These are phyloP conservation scores for Malus sieversii DNA, from an alignment of 306 rosid genomes.

Conservation along the genomic window DNA sequence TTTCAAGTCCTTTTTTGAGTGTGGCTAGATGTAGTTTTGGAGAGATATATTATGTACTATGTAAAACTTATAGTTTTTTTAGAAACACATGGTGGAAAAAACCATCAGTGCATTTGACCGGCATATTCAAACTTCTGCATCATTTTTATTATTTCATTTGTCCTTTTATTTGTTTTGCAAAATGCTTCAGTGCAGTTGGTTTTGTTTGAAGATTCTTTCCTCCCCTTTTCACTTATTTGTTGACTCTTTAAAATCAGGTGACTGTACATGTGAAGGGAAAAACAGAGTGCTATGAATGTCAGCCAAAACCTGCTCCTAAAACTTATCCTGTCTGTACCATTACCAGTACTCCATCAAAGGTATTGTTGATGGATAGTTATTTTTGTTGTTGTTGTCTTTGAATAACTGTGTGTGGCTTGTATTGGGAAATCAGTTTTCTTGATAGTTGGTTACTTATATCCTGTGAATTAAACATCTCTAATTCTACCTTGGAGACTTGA, in stretches of 20 bases:
- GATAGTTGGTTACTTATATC: background rate
- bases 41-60: background rate
- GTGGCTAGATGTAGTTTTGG: background rate
- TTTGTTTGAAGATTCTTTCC: conserved; percentile 14
- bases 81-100: background rate
- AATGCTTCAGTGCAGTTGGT: background rate
- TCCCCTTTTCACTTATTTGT: conserved; percentile 1
- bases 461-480: background rate
- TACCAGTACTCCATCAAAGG: conserved; percentile 98
- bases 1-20: background rate
- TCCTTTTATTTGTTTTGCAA: background rate
- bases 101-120: background rate
- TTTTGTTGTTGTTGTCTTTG: background rate
- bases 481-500: background rate
- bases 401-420: background rate
- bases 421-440: background rate
- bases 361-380: conserved; percentile 8
- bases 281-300: conserved; percentile 97
- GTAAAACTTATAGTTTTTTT: background rate
- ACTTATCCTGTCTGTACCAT: conserved; percentile 98
- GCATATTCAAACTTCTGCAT: background rate
- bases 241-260: conserved; percentile 47
- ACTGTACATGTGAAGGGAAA: conserved; percentile 93
- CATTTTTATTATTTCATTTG: background rate
- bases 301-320: conserved; percentile 96